Conservation (phyloP, 345 rosid species). For the Pugionium dolabratum region DNA sequence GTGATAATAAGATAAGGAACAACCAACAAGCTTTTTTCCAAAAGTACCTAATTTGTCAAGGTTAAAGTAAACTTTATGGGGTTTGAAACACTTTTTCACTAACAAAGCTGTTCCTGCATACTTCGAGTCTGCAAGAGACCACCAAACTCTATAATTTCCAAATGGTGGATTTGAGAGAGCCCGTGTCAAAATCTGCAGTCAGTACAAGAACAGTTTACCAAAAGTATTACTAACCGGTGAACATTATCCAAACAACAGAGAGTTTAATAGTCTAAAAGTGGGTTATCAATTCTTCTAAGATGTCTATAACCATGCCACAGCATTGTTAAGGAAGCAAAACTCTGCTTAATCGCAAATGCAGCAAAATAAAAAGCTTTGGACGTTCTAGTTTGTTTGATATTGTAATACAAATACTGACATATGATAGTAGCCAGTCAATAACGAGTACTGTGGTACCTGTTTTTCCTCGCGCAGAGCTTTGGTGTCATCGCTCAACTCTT, state of each 20-base stretch:
- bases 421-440: neutral
- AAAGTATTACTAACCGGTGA: neutral
- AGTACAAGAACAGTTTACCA: neutral
- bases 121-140: slow-evolving; percentile 96
- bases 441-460: slow-evolving; percentile 50
- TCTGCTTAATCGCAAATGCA: neutral
- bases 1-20: slow-evolving; percentile 21
- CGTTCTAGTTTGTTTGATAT: neutral
- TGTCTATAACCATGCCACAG: neutral
- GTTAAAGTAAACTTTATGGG: slow-evolving; percentile 64
- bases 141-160: slow-evolving; percentile 75
- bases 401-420: neutral
- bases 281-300: neutral
- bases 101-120: slow-evolving; percentile 97
- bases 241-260: neutral
- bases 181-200: slow-evolving; percentile 65
- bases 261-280: slow-evolving; percentile 2
- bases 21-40: slow-evolving; percentile 1
- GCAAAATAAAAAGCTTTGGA: slow-evolving; percentile 1
- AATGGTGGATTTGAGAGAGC: slow-evolving; percentile 84
- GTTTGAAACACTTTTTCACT: slow-evolving; percentile 74
- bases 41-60: slow-evolving; percentile 70
- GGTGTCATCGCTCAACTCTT: slow-evolving; percentile 84
- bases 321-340: neutral
- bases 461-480: slow-evolving; percentile 85